These are phyloP conservation scores for Aspergillus puulaauensis DNA, from an alignment of 2,329 filamentous ascomycete species.

Conservation along the genomic window DNA sequence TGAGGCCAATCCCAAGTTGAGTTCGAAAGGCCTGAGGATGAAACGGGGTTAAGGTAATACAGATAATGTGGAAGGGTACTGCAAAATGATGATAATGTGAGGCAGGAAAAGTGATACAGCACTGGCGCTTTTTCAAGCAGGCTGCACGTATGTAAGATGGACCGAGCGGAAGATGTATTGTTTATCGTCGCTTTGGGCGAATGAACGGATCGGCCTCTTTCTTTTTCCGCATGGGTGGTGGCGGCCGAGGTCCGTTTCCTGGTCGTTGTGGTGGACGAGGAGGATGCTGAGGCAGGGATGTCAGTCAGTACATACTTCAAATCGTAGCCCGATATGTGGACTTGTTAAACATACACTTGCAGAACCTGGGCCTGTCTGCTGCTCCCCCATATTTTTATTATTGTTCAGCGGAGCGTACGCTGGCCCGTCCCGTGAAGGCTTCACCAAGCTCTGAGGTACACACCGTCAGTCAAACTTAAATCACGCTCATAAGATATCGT, in stretches of 20 bases:
- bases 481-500: not conserved
- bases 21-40: not conserved
- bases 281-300: conserved; percentile 16
- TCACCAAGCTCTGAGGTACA: conserved; percentile 35
- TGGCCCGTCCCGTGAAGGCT: conserved; percentile 39
- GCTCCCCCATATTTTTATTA: conserved; percentile 15
- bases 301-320: conserved; percentile 17
- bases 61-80: not conserved
- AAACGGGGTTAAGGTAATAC: not conserved
- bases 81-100: not conserved
- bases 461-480: not conserved
- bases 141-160: not conserved
- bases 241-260: conserved; percentile 25
- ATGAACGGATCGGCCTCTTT: conserved; percentile 44
- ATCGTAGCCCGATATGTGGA: not conserved
- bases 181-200: conserved; percentile 36
- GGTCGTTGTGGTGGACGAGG: conserved; percentile 18
- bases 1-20: not conserved
- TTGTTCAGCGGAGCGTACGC: conserved; percentile 27
- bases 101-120: not conserved
- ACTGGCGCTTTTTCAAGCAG: not conserved
- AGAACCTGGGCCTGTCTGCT: conserved; percentile 15
- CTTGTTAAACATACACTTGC: conserved; percentile 21
- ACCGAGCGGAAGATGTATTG: not conserved
- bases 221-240: conserved; percentile 37